A percentile compares a stretch with the other conserved stretches of the same genome.
phyloP scores from a whole-genome alignment of 768 basidiomycete species.

The Tephrocybe sp. region DNA sequence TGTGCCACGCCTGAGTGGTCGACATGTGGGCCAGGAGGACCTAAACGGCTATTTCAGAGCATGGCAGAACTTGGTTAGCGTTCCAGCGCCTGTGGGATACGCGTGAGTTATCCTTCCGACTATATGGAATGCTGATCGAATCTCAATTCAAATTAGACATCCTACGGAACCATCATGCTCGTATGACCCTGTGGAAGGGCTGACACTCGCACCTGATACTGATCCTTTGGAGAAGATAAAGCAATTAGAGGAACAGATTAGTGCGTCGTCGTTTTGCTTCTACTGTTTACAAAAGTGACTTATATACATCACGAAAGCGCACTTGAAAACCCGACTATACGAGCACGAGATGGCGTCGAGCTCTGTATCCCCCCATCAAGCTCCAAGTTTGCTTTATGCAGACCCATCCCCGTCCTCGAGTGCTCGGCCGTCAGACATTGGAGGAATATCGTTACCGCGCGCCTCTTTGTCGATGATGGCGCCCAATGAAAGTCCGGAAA shows the following conservation, averaged over 20 bases:
- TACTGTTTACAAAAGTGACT: too few relatives aligned
- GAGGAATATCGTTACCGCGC: constrained; percentile 44
- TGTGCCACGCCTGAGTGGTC: constrained; percentile 12
- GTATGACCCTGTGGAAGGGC: constrained; percentile 85
- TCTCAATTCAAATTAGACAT: constrained; percentile 47
- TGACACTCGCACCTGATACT: constrained; percentile 72
- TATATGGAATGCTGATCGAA: constrained; percentile 11
- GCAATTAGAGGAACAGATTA: constrained; percentile 74
- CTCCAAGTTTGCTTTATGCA: constrained; percentile 18
- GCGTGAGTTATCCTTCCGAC: constrained; percentile 48
- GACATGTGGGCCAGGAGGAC: background rate
- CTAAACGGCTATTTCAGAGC: constrained; percentile 32
- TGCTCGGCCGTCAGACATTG: constrained; percentile 24
- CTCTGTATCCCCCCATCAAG: constrained; percentile 38
- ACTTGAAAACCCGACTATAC: constrained; percentile 61
- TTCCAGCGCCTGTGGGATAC: constrained; percentile 84
- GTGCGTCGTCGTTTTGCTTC: constrained; percentile 33
- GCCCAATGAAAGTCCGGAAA: constrained; percentile 33
- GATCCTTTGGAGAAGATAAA: constrained; percentile 81
- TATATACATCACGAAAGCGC: constrained; percentile 49
- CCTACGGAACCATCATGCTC: constrained; percentile 84
- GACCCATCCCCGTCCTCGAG: constrained; percentile 17
- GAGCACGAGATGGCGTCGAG: constrained; percentile 44
- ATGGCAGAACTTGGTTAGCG: constrained; percentile 82
- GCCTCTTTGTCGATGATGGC: constrained; percentile 44